phyloP scores from a whole-genome alignment of 441 rosid genomes.

The Geranium incanum region DNA sequence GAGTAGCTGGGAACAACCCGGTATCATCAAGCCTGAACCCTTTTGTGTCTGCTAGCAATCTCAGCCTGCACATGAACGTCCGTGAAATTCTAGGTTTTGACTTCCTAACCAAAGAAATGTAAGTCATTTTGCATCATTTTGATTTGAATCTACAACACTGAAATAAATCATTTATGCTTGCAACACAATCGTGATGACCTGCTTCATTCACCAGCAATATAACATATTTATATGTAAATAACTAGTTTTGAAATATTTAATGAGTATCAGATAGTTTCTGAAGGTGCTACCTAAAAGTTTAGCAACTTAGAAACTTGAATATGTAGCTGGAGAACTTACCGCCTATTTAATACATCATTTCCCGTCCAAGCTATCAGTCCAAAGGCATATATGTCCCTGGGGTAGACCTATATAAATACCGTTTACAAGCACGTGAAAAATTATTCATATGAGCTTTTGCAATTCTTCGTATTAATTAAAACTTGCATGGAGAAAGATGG shows the following conservation, averaged over 20 bases:
- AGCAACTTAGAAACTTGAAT: neutral
- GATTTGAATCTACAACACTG: neutral
- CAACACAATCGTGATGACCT: conserved; percentile 4
- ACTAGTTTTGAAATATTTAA: no score
- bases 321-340: conserved; percentile 31
- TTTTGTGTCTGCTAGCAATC: conserved; percentile 80
- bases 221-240: no score
- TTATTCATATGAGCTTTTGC: neutral
- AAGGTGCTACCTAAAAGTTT: neutral
- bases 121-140: neutral
- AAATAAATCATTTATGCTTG: neutral
- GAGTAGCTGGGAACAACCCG: conserved; percentile 75
- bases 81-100: no score
- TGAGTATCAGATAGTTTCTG: no score
- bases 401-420: conserved; percentile 51
- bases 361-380: conserved; percentile 96
- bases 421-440: neutral
- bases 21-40: conserved; percentile 84
- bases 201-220: no score
- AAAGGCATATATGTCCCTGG: conserved; percentile 76
- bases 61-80: conserved; percentile 42
- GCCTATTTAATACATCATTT: conserved; percentile 76
- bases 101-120: no score
- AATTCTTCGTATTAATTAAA: neutral
- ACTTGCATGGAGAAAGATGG: no score